phyloP scores from a whole-genome alignment of 805 yeast species.

The Pichia paraexigua region DNA sequence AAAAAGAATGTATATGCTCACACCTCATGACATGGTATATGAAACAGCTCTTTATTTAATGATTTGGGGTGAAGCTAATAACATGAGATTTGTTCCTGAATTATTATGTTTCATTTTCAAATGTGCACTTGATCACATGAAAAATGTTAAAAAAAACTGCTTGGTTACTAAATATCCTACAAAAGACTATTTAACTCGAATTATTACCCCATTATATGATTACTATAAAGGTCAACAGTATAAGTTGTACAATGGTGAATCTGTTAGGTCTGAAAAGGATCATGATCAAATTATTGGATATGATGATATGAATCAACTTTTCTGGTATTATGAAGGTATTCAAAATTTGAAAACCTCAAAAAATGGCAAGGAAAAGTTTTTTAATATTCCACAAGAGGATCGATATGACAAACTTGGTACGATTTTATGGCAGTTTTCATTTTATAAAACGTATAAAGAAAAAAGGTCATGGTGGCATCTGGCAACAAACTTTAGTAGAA shows the following conservation, averaged over 20 bases:
- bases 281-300: slow-evolving; percentile 54
- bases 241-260: slow-evolving; percentile 44
- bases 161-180: slow-evolving; percentile 10
- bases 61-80: slow-evolving; percentile 76
- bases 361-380: slow-evolving; percentile 27
- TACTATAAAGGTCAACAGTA: slow-evolving; percentile 65
- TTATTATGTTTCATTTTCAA: slow-evolving; percentile 47
- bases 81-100: slow-evolving; percentile 46
- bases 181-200: slow-evolving; percentile 29
- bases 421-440: slow-evolving; percentile 35
- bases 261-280: slow-evolving; percentile 59
- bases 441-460: slow-evolving; percentile 41
- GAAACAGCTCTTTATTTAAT: slow-evolving; percentile 57
- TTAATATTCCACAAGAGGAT: slow-evolving; percentile 23
- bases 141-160: slow-evolving; percentile 26
- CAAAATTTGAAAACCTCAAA: slow-evolving; percentile 24
- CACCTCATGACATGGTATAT: slow-evolving; percentile 50
- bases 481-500: slow-evolving; percentile 41
- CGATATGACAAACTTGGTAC: slow-evolving; percentile 28
- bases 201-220: slow-evolving; percentile 43
- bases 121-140: slow-evolving; percentile 44
- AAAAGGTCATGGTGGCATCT: slow-evolving; percentile 44
- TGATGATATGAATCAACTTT: slow-evolving; percentile 46
- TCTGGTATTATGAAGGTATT: slow-evolving; percentile 39
- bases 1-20: slow-evolving; percentile 44